These are phyloP conservation scores for Paspalum vaginatum DNA, from an alignment of 176 grass and related monocot species.

Conservation along the genomic window DNA sequence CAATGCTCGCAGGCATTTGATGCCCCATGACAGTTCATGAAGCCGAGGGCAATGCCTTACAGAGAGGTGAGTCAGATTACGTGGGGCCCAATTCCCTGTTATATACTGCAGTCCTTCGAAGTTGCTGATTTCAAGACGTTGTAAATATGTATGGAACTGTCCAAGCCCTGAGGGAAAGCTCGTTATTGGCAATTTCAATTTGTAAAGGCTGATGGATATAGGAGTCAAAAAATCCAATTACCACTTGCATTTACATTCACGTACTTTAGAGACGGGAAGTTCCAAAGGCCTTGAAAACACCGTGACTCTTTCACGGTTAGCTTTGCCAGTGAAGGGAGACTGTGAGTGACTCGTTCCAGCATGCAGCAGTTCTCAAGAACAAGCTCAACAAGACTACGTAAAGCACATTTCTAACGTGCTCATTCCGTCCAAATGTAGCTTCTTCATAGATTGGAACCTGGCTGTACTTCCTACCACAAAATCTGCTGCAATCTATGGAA, in stretches of 20 bases:
- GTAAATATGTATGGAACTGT: slow-evolving; percentile 9
- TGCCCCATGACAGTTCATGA: slow-evolving; percentile 22
- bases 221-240: slow-evolving; percentile 49
- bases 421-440: slow-evolving; percentile 50
- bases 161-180: slow-evolving; percentile 3
- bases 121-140: slow-evolving; percentile 47
- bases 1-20: slow-evolving; percentile 35
- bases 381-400: slow-evolving; percentile 47
- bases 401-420: not conserved
- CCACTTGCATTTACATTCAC: slow-evolving; percentile 15
- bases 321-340: slow-evolving; percentile 42
- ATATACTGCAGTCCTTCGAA: slow-evolving; percentile 30
- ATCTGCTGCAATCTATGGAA: not conserved
- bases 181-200: slow-evolving; percentile 5
- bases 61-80: slow-evolving; percentile 10
- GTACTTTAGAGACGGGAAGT: slow-evolving; percentile 38
- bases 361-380: slow-evolving; percentile 42
- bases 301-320: slow-evolving; percentile 36
- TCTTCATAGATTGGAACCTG: slow-evolving; percentile 42
- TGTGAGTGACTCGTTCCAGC: slow-evolving; percentile 38
- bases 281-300: not conserved
- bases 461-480: slow-evolving; percentile 14
- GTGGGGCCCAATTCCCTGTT: slow-evolving; percentile 43
- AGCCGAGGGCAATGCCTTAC: slow-evolving; percentile 45
- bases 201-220: slow-evolving; percentile 36